Evolutionary conservation across 2,329 filamentous ascomycete genomes (phyloP).

Genomic region (Ceratocystis cubensis): DNA sequence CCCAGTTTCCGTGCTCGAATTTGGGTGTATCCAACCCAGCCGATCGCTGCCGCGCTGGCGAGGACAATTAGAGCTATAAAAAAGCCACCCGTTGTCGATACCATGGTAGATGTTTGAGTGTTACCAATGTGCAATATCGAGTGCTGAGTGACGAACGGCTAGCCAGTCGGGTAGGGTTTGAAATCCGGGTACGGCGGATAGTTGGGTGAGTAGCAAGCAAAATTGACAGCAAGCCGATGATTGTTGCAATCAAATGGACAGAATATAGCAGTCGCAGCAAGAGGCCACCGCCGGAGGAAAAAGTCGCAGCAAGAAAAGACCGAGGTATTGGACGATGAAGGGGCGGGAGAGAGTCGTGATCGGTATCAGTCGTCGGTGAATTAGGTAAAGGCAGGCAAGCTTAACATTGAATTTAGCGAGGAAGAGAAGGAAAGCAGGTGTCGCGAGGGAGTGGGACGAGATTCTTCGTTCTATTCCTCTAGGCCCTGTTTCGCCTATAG

Average conservation of each 20-base stretch:
- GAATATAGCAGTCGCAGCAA: background rate
- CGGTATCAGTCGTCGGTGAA: background rate
- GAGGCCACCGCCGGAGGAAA: background rate
- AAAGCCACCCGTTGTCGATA: conserved; percentile 41
- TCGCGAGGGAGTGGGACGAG: background rate
- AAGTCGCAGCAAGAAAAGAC: background rate
- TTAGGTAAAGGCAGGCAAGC: background rate
- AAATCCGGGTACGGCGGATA: background rate
- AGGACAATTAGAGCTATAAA: conserved; percentile 60
- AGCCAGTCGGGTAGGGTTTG: background rate
- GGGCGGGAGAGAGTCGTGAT: too few relatives aligned
- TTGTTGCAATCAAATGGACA: background rate
- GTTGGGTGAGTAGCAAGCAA: background rate
- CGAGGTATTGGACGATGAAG: background rate
- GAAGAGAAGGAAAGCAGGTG: background rate
- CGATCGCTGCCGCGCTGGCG: conserved; percentile 42
- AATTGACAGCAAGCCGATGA: background rate
- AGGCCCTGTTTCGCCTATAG: background rate
- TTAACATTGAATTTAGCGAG: background rate
- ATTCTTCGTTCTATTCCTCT: background rate
- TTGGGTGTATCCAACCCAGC: conserved; percentile 60
- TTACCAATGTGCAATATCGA: background rate
- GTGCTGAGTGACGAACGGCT: background rate
- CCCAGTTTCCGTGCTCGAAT: conserved; percentile 61
- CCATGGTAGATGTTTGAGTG: conserved; percentile 11